Conservation (phyloP, 306 rosid species). For the Pachyrhizus erosus region DNA sequence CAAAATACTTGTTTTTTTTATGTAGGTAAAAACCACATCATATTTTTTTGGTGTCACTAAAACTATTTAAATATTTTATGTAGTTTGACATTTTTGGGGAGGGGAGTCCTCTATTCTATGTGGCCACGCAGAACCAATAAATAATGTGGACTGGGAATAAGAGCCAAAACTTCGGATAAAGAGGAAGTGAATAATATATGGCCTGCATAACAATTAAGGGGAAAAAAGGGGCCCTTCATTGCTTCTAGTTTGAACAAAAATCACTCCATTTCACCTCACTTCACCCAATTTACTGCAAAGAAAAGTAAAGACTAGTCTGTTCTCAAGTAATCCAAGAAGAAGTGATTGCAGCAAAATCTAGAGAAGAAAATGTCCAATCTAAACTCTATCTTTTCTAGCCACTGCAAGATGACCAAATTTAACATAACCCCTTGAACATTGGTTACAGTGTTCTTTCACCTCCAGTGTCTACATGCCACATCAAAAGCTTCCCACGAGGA, state of each 20-base stretch:
- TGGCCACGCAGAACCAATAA: constrained; percentile 11
- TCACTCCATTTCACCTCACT: constrained; percentile 11
- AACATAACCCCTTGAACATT: constrained; percentile 42
- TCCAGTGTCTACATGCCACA: constrained; percentile 44
- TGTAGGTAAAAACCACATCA: background rate
- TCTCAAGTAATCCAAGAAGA: constrained; percentile 4
- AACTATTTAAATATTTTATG: background rate
- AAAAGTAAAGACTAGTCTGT: constrained; percentile 47
- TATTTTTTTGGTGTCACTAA: background rate
- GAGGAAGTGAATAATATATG: constrained; percentile 25
- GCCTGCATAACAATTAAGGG: constrained; percentile 13
- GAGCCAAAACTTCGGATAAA: constrained; percentile 32
- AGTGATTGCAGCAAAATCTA: constrained; percentile 43
- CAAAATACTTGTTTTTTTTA: background rate
- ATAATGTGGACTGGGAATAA: constrained; percentile 8
- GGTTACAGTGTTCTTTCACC: constrained; percentile 36
- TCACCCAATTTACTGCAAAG: constrained; percentile 36
- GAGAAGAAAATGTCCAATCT: constrained; percentile 46
- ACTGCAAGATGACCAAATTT: constrained; percentile 31
- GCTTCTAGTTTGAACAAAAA: constrained; percentile 34
- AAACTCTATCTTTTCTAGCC: background rate
- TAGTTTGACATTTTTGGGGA: background rate
- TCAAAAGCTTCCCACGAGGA: constrained; percentile 40
- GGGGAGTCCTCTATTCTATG: background rate
- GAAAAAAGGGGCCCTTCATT: constrained; percentile 22